Percentiles rank a stretch among this genome's conserved stretches.
Evolutionary conservation across 2,329 filamentous ascomycete species (phyloP).

Genomic region (Stylonectria norvegica): DNA sequence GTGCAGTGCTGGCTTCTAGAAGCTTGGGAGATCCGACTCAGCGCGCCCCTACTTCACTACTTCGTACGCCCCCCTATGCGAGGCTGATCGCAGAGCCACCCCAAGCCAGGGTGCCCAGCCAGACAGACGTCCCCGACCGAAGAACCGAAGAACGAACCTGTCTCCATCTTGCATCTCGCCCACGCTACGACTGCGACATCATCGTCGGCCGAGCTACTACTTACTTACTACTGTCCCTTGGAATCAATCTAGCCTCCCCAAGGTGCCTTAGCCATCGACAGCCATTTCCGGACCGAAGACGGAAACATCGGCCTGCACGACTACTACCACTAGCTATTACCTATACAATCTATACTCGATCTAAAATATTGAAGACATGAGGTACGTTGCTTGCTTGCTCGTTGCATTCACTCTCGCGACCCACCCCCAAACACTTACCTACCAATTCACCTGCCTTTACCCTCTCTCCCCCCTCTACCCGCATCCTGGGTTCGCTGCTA

Average conservation of each 20-base stretch:
- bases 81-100: slow-evolving; percentile 26
- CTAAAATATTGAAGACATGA: slow-evolving; percentile 4
- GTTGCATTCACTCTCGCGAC: slow-evolving; percentile 2
- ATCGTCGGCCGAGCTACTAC: background rate
- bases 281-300: no score
- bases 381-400: slow-evolving; percentile 11
- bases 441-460: slow-evolving; percentile 15
- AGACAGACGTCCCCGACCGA: slow-evolving; percentile 1
- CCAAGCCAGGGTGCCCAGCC: slow-evolving; percentile 24
- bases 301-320: no score
- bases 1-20: slow-evolving; percentile 28
- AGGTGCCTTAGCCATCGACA: background rate
- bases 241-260: background rate
- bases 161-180: background rate
- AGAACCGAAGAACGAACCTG: background rate
- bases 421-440: slow-evolving; percentile 1
- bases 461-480: slow-evolving; percentile 19
- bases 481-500: slow-evolving; percentile 7
- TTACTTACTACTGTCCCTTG: background rate
- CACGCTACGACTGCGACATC: background rate
- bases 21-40: slow-evolving; percentile 14
- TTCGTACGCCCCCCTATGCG: slow-evolving; percentile 25
- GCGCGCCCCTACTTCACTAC: background rate
- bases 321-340: no score
- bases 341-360: background rate